A percentile compares a stretch with the other conserved stretches of the same genome.
Conservation (phyloP, 2,329 filamentous ascomycete species). For the Trichoderma pleuroti region DNA sequence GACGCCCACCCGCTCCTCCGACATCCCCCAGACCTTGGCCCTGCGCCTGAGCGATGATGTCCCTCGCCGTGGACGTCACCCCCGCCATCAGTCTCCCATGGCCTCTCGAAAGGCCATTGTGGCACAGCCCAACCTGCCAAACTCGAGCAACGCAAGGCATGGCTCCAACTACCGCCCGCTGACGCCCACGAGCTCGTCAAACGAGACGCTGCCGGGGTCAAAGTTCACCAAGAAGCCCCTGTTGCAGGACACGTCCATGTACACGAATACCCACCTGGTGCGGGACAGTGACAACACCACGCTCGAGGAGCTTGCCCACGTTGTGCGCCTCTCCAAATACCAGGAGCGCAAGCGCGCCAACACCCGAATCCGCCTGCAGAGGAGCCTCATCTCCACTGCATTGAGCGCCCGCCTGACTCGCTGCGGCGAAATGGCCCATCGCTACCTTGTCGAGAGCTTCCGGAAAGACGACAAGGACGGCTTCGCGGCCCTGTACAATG, state of each 20-base stretch:
- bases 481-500: conserved; percentile 72
- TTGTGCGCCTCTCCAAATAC: conserved; percentile 74
- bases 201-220: conserved; percentile 13
- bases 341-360: conserved; percentile 76
- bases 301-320: conserved; percentile 72
- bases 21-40: conserved; percentile 40
- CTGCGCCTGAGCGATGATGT: conserved; percentile 44
- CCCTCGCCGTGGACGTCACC: conserved; percentile 38
- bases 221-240: conserved; percentile 49
- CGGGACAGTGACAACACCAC: conserved; percentile 64
- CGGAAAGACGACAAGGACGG: conserved; percentile 73
- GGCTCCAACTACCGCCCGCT: conserved; percentile 27
- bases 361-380: conserved; percentile 68
- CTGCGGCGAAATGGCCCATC: conserved; percentile 70
- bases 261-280: conserved; percentile 58
- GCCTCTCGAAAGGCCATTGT: conserved; percentile 48
- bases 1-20: conserved; percentile 47
- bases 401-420: conserved; percentile 70
- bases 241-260: conserved; percentile 62
- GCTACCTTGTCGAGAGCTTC: conserved; percentile 74
- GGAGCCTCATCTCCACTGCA: conserved; percentile 70
- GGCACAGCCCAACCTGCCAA: conserved; percentile 40
- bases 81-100: conserved; percentile 34
- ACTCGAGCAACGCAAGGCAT: conserved; percentile 30
- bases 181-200: conserved; percentile 37